phyloP scores from a whole-genome alignment of 1,284 basidiomycete species.

The Rhodotorula sp. region DNA sequence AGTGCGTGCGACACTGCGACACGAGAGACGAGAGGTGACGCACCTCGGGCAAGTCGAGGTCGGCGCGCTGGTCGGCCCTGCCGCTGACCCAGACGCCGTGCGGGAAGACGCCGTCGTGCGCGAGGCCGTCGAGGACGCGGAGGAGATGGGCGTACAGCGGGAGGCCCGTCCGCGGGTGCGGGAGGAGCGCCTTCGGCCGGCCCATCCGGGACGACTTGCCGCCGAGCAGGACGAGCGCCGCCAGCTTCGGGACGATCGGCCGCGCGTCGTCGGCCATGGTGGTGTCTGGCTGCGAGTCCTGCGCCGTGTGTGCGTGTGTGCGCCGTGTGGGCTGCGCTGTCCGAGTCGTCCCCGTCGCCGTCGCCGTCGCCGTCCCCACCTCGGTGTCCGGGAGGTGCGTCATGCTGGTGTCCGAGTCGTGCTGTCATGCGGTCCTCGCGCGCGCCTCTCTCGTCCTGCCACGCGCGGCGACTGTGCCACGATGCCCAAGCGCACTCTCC shows the following conservation, averaged over 20 bases:
- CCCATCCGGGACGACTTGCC: conserved; percentile 13
- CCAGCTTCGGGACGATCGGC: neutral
- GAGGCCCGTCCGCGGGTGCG: neutral
- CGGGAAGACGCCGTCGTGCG: neutral
- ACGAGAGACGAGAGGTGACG: neutral
- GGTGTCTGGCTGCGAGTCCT: neutral
- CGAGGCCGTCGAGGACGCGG: neutral
- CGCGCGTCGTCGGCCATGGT: neutral
- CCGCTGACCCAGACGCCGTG: conserved; percentile 5
- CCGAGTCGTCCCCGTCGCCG: too few species aligned
- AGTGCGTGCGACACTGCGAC: too few species aligned
- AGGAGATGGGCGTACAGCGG: conserved; percentile 10
- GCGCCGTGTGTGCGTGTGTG: neutral
- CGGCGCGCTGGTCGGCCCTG: neutral
- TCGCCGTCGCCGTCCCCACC: too few species aligned
- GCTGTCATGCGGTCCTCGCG: too few species aligned
- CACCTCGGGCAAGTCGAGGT: conserved; percentile 3
- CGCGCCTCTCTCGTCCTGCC: neutral
- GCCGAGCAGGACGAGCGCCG: conserved; percentile 9
- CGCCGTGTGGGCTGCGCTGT: too few species aligned
- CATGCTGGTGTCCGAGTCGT: too few species aligned
- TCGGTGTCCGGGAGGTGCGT: too few species aligned
- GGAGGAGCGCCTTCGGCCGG: conserved; percentile 9
- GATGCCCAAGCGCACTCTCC: conserved; percentile 3
- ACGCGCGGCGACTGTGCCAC: neutral